Conservation (phyloP, 2,329 filamentous ascomycete genomes). For the Diaporthe vexans region DNA sequence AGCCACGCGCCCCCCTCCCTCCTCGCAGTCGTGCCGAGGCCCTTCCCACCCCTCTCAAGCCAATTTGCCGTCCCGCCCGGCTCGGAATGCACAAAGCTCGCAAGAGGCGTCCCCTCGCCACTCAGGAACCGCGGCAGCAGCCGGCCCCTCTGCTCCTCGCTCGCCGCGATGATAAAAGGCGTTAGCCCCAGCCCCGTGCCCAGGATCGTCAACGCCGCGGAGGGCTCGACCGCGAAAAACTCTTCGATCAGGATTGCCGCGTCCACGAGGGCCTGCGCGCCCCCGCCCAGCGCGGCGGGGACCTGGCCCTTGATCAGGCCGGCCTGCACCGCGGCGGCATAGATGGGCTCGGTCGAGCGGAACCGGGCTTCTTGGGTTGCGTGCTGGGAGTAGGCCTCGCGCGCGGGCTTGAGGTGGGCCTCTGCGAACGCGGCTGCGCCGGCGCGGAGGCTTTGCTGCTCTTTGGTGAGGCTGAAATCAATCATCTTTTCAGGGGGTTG, state of each 20-base stretch:
- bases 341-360: slow-evolving; percentile 25
- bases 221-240: slow-evolving; percentile 37
- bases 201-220: slow-evolving; percentile 37
- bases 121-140: slow-evolving; percentile 23
- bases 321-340: slow-evolving; percentile 18
- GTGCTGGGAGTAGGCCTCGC: slow-evolving; percentile 3
- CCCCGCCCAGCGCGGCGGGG: slow-evolving; percentile 32
- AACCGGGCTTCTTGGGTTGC: slow-evolving; percentile 33
- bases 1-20: slow-evolving; percentile 31
- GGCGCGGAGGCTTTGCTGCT: slow-evolving; percentile 23
- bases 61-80: slow-evolving; percentile 40
- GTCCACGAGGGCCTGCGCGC: slow-evolving; percentile 26
- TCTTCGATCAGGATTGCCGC: slow-evolving; percentile 39
- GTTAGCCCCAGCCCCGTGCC: slow-evolving; percentile 37
- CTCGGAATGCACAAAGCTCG: slow-evolving; percentile 38
- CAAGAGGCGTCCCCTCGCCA: slow-evolving; percentile 18
- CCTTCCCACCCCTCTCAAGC: slow-evolving; percentile 39
- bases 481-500: slow-evolving; percentile 6
- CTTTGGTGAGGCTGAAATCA: slow-evolving; percentile 23
- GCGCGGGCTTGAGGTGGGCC: slow-evolving; percentile 11
- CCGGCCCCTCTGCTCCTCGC: not conserved
- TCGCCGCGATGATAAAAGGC: slow-evolving; percentile 28
- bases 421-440: slow-evolving; percentile 30
- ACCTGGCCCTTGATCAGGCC: slow-evolving; percentile 38
- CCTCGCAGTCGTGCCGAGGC: slow-evolving; percentile 37